Base-by-base conservation (phyloP, 192 early-diverging fungal genomes). In the Backusella macrospora region DNA sequence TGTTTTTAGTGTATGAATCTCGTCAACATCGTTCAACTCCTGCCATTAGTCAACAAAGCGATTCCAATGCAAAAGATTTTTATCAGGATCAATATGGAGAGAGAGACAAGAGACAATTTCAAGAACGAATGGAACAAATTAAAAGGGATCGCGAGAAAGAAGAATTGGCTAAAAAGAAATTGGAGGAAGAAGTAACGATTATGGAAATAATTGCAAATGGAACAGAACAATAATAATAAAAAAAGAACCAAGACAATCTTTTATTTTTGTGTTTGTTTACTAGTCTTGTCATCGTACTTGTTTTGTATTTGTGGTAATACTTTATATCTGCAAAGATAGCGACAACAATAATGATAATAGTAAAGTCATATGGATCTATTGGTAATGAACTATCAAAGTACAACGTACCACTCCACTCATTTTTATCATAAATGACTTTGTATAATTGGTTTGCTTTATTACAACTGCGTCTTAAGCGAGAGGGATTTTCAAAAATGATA, bases 1-100 rank as follows among this genome's bases (percentile, higher is more conserved):
- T n/a, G n/a, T n/a, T n/a, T n/a, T 15, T 64, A 76, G 74, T 70
- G 52, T 76, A 76, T 43, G 74, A 76, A 38, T 59, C 55, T 18
- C 67, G 74, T 45, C 9, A 34, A 14, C 26, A 68, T 55, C 52
- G 74, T 21, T 62, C 68, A 6, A 64, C 74, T 4, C 74, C 74
- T 18, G 74, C 74, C 12, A 48, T 62, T 42, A 59, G 29, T 23
- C 4, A 21, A 43, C 40, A 68, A 47, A 47, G 13, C 5, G 29
- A 65, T 29, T 68, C 67, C 6, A 46, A 43, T 34, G 44, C 18
- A 34, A 13, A 44, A 18, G 37, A 46, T 18, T 73, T 73, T 38
- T 73, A 73, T 46, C 59, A 73, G 18, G 72, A 73, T 63, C 72
- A 73, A 38, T 73, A 73, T 21, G 44, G 16, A 9, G 43, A 23